Conservation (phyloP, 2,329 filamentous ascomycete genomes). For the Nannizzia gypsea region DNA sequence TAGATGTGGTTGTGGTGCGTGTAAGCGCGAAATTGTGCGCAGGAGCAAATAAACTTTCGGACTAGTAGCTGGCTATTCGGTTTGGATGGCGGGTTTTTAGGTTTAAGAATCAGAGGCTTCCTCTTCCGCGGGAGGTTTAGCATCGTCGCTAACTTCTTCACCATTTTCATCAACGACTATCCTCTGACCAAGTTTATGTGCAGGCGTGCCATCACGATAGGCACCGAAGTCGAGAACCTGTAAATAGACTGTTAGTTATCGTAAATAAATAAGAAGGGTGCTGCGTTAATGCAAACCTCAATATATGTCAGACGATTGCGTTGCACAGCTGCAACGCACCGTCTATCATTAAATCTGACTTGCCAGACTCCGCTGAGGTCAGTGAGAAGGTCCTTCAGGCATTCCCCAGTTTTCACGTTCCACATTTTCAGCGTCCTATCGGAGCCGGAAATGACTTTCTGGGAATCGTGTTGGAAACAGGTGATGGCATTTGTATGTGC, state of each 20-base stretch:
- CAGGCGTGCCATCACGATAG: constrained; percentile 70
- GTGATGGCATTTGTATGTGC: constrained; percentile 96
- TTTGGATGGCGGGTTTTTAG: not conserved
- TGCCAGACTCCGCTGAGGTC: constrained; percentile 98
- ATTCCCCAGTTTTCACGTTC: constrained; percentile 87
- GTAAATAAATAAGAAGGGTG: not conserved
- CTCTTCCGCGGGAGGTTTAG: not conserved
- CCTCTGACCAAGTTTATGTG: constrained; percentile 64
- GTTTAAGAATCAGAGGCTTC: not conserved
- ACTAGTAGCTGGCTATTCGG: not conserved
- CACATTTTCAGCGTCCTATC: constrained; percentile 98
- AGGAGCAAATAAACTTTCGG: not conserved
- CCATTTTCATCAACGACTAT: constrained; percentile 43
- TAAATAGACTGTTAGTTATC: constrained; percentile 11
- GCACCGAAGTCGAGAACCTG: constrained; percentile 97
- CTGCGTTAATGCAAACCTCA: constrained; percentile 54
- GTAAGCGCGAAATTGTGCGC: not conserved
- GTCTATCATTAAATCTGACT: constrained; percentile 89
- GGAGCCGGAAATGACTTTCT: constrained; percentile 92
- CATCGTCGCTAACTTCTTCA: constrained; percentile 26
- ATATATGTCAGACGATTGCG: constrained; percentile 86
- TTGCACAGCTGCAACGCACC: constrained; percentile 94
- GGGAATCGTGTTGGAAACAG: constrained; percentile 93
- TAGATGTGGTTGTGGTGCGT: not conserved
- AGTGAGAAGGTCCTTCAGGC: constrained; percentile 81